Evolutionary conservation across 768 basidiomycete species (phyloP).

Genomic region (Amanita phalloides): DNA sequence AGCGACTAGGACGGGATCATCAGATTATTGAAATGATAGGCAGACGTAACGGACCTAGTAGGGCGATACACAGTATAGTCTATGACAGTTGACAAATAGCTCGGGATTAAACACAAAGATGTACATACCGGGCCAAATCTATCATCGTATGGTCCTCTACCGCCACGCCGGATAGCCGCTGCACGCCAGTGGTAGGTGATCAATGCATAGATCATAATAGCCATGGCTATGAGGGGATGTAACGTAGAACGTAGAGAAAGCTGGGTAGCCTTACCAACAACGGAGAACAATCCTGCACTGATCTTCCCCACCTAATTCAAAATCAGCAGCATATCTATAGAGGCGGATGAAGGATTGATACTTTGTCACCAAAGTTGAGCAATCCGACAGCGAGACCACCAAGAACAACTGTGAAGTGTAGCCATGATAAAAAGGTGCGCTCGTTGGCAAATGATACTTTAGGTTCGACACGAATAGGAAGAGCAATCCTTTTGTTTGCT

Average conservation of each 20-base stretch:
- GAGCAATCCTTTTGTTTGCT: constrained; percentile 89
- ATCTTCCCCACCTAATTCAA: constrained; percentile 75
- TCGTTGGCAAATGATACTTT: constrained; percentile 95
- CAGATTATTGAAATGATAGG: background rate
- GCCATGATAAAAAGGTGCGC: constrained; percentile 95
- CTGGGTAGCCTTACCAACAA: constrained; percentile 56
- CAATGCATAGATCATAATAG: constrained; percentile 93
- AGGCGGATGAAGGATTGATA: constrained; percentile 18
- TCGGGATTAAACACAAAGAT: constrained; percentile 5
- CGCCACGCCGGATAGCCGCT: constrained; percentile 80
- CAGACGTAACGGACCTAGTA: constrained; percentile 46
- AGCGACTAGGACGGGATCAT: constrained; percentile 41
- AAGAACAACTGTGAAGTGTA: constrained; percentile 95
- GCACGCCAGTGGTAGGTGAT: constrained; percentile 97
- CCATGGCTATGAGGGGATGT: constrained; percentile 56
- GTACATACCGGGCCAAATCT: constrained; percentile 82
- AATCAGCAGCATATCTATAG: background rate
- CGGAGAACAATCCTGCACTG: constrained; percentile 92
- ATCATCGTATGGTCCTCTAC: constrained; percentile 94
- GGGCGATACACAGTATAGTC: constrained; percentile 76
- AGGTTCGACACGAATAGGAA: constrained; percentile 90
- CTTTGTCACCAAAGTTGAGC: constrained; percentile 97
- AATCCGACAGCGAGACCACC: constrained; percentile 94
- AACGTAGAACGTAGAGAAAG: background rate
- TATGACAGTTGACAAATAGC: constrained; percentile 18